Conservation (phyloP, 2,329 filamentous ascomycete species). For the Cytospora piceicola region DNA sequence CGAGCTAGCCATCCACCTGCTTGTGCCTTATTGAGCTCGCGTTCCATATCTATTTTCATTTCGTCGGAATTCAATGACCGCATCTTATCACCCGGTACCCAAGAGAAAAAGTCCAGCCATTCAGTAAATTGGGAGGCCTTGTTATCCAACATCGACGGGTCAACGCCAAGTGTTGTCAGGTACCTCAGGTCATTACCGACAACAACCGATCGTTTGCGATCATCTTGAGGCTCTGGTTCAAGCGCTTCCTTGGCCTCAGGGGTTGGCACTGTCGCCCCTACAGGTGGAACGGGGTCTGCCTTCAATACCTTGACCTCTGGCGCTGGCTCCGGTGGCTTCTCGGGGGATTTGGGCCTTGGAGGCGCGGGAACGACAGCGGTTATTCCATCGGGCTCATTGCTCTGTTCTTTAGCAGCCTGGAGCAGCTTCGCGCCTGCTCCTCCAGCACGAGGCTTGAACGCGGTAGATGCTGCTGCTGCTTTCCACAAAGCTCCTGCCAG, state of each 20-base stretch:
- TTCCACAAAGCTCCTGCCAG: conserved; percentile 79
- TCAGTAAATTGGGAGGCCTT: conserved; percentile 80
- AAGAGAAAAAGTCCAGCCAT: conserved; percentile 85
- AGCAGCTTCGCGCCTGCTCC: conserved; percentile 74
- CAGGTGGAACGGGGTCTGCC: conserved; percentile 13
- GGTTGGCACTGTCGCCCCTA: conserved; percentile 7
- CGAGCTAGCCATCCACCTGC: conserved; percentile 90
- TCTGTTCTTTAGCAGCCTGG: conserved; percentile 60
- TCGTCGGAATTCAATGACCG: conserved; percentile 77
- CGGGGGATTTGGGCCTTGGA: conserved; percentile 48
- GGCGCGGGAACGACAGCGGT: conserved; percentile 86
- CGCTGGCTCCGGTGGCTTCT: conserved; percentile 43
- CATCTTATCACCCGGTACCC: conserved; percentile 77
- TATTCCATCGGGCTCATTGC: conserved; percentile 82
- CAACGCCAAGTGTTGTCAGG: conserved; percentile 75
- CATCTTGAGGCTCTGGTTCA: conserved; percentile 46
- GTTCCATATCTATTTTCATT: conserved; percentile 79
- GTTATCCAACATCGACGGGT: conserved; percentile 74
- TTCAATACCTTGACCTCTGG: conserved; percentile 64
- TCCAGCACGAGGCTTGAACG: conserved; percentile 86
- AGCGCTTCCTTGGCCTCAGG: conserved; percentile 35
- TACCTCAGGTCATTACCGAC: conserved; percentile 79
- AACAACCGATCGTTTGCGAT: conserved; percentile 62
- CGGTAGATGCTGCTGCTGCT: conserved; percentile 71
- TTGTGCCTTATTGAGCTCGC: conserved; percentile 87